These are phyloP conservation scores for Oryza australiensis DNA, from an alignment of 176 grass and related monocot species.

Conservation along the genomic window DNA sequence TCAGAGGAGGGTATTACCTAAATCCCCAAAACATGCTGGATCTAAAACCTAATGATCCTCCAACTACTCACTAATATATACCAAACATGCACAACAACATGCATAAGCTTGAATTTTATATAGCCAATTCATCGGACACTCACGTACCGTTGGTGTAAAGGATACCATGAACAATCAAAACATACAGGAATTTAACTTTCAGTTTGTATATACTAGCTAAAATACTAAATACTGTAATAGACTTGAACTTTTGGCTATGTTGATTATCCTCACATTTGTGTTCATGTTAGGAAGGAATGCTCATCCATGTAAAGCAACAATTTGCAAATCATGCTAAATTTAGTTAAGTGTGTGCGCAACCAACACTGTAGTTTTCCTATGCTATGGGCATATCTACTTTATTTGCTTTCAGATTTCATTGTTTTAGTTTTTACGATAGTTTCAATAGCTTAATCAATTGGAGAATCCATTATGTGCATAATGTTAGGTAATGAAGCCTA, in stretches of 20 bases:
- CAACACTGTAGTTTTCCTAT: no score
- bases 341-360: background rate
- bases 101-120: no score
- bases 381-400: background rate
- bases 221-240: background rate
- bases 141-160: no score
- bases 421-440: background rate
- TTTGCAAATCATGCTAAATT: background rate
- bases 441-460: no score
- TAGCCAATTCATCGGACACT: no score
- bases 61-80: no score
- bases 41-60: no score
- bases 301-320: background rate
- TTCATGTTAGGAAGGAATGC: slow-evolving; percentile 15
- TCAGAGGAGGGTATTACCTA: no score
- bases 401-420: background rate
- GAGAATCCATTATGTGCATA: background rate
- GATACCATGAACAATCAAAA: background rate
- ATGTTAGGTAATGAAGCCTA: background rate
- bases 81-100: no score
- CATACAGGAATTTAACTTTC: background rate
- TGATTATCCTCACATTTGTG: background rate
- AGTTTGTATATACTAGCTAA: background rate
- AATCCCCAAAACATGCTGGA: no score
- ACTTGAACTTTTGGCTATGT: background rate